Conservation (phyloP, 202 grass and related monocot genomes). For the Setaria viridis region DNA sequence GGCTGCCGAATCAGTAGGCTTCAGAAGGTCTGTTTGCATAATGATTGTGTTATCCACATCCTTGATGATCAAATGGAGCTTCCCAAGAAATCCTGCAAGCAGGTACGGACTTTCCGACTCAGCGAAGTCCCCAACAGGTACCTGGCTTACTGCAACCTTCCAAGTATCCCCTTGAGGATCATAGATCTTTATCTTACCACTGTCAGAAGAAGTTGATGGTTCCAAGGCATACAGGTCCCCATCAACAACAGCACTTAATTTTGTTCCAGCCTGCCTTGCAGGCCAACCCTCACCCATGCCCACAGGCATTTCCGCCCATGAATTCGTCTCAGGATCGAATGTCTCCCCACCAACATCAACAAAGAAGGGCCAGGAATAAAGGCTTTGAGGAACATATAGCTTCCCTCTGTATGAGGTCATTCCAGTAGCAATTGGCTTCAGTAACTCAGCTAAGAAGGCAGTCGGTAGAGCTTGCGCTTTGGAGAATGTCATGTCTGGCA, state of each 20-base stretch:
- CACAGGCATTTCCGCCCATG: slow-evolving; percentile 76
- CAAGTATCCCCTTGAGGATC: slow-evolving; percentile 72
- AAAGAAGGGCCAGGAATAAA: slow-evolving; percentile 84
- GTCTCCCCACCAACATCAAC: slow-evolving; percentile 79
- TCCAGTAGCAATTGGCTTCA: slow-evolving; percentile 75
- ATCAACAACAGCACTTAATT: slow-evolving; percentile 64
- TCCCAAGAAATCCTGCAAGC: slow-evolving; percentile 64
- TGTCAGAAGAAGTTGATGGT: slow-evolving; percentile 59
- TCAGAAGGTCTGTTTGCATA: slow-evolving; percentile 50
- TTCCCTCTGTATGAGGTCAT: slow-evolving; percentile 69
- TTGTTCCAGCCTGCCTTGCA: slow-evolving; percentile 69
- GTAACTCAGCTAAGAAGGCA: slow-evolving; percentile 66
- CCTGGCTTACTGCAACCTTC: slow-evolving; percentile 61
- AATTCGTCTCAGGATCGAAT: slow-evolving; percentile 64
- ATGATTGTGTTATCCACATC: slow-evolving; percentile 58
- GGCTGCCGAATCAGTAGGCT: slow-evolving; percentile 17
- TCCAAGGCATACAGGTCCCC: slow-evolving; percentile 79
- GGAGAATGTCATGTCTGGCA: slow-evolving; percentile 76
- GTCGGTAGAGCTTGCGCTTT: slow-evolving; percentile 63
- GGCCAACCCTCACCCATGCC: slow-evolving; percentile 88
- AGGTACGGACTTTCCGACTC: slow-evolving; percentile 66
- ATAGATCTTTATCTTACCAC: slow-evolving; percentile 74
- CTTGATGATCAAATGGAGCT: slow-evolving; percentile 77
- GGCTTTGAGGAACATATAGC: slow-evolving; percentile 78
- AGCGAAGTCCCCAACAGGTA: slow-evolving; percentile 57